Percentiles rank a stretch among this genome's conserved stretches.
These are phyloP conservation scores for Thalassia testudinum DNA, from an alignment of 116 monocot genomes.

Conservation along the genomic window DNA sequence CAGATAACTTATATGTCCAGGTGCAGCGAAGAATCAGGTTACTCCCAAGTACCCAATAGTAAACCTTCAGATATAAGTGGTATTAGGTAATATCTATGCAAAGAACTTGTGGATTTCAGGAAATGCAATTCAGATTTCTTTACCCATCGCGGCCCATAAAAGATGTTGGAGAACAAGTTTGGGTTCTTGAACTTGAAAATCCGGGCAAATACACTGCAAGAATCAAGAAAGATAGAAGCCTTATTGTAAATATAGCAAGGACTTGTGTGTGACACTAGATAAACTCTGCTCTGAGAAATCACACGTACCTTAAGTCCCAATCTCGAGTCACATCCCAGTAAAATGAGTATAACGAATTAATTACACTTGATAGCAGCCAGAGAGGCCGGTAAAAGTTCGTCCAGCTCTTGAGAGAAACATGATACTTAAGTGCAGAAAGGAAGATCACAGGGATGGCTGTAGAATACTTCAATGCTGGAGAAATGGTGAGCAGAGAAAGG, in stretches of 20 bases:
- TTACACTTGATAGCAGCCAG: slow-evolving; percentile 72
- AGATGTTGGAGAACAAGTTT: slow-evolving; percentile 25
- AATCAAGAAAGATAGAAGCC: neutral
- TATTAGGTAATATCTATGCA: neutral
- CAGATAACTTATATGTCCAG: slow-evolving; percentile 98
- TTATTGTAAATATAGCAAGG: neutral
- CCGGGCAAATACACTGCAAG: slow-evolving; percentile 47
- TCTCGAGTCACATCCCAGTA: slow-evolving; percentile 95
- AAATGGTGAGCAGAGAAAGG: too few relatives aligned
- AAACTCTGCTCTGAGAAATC: neutral
- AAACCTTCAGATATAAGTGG: slow-evolving; percentile 24
- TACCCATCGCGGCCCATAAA: slow-evolving; percentile 83
- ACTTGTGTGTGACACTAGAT: neutral
- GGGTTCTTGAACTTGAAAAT: slow-evolving; percentile 93
- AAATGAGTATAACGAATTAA: slow-evolving; percentile 91
- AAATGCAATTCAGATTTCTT: neutral
- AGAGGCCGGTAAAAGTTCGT: slow-evolving; percentile 72
- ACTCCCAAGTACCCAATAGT: slow-evolving; percentile 79
- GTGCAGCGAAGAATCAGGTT: slow-evolving; percentile 90
- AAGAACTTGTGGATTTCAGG: neutral
- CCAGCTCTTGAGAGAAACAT: slow-evolving; percentile 62
- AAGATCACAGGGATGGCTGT: slow-evolving; percentile 88
- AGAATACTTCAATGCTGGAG: slow-evolving; percentile 87
- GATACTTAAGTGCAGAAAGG: slow-evolving; percentile 91
- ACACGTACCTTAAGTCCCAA: slow-evolving; percentile 80